A percentile compares a stretch with the other conserved stretches of the same genome.
Evolutionary conservation across 2,329 filamentous ascomycete genomes (phyloP).

Genomic region (Pseudocercospora eumusae): DNA sequence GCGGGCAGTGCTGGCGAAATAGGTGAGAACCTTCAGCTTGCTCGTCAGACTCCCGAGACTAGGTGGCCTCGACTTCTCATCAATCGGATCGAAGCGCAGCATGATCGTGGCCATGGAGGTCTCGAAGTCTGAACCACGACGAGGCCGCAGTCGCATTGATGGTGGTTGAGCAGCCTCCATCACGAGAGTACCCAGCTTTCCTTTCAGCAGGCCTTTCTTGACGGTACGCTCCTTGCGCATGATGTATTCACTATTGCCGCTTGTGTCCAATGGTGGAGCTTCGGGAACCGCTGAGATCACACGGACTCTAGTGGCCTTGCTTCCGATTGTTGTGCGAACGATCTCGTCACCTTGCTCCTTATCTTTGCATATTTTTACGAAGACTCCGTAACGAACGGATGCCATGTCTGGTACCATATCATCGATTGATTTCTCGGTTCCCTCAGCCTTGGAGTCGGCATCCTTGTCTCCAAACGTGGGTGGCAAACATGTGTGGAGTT

Average conservation of each 20-base stretch:
- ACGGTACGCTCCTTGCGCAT: constrained; percentile 61
- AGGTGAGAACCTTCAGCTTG: constrained; percentile 61
- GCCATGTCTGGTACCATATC: constrained; percentile 65
- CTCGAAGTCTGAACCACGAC: constrained; percentile 42
- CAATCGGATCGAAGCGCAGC: constrained; percentile 62
- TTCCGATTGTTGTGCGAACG: constrained; percentile 48
- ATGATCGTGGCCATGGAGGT: constrained; percentile 59
- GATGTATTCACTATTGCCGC: constrained; percentile 53
- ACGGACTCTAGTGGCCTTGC: constrained; percentile 58
- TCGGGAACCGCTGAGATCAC: constrained; percentile 62
- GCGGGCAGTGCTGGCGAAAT: constrained; percentile 56
- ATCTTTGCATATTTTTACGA: constrained; percentile 40
- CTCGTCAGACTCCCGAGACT: constrained; percentile 54
- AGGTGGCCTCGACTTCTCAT: constrained; percentile 54
- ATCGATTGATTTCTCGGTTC: constrained; percentile 54
- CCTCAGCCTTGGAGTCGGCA: constrained; percentile 40
- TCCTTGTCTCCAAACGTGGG: constrained; percentile 51
- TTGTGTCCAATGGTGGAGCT: constrained; percentile 59
- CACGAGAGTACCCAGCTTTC: constrained; percentile 59
- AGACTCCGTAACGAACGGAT: constrained; percentile 59
- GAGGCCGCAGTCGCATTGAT: constrained; percentile 53
- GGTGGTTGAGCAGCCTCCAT: constrained; percentile 61
- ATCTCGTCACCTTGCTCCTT: constrained; percentile 48
- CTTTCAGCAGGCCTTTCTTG: constrained; percentile 61
- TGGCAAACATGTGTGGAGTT: constrained; percentile 60